Evolutionary conservation across 805 yeast species (phyloP), one percentile per base, ranked within the genome.

Genomic region (Isabelozyma rhagii): DNA sequence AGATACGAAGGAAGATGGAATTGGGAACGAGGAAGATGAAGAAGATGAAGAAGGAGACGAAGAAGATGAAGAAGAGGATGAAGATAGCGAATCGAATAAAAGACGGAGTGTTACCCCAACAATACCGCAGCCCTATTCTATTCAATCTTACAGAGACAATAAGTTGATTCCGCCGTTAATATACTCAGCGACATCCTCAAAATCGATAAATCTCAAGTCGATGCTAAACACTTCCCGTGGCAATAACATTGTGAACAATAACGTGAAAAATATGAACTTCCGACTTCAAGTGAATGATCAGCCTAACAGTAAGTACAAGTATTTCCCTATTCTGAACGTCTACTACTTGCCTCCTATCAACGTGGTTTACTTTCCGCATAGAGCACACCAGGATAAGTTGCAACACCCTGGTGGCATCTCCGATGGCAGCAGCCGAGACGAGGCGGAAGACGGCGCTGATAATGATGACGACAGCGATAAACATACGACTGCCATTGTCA

Each of bases 301-400:
- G 40, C 44, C 51, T 21, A 43, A 50, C 7, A 51, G 48, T 17
- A 50, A 53, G 17, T 80, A 80, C 55, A 78, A 78, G 51, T 79
- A 79, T 52, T 78, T 77, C 59, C 81, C 82, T 2, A 73, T 79
- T 44, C 75, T 76, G 50, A 69, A 68, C 50, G 80, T 78, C 27
- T 79, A 79, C 55, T 79, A 78, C 61, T 60, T 77, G 47, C 82
- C 82, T 6, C 83, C 83, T 2, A 78, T 79, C 39, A 80, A 79
- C 57, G 81, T 74, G 43, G 83, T 79, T 5, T 79, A 79, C 56
- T 74, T 80, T 50, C 83, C 83, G 1, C 83, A 79, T 56, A 70
- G 81, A 5, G 82, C 77, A 6, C 83, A 80, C 55, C 83, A 73
- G 41, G 52, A 52, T 25, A 46, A 55, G 41, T 45, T 45, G 14